Evolutionary conservation across 2,329 filamentous ascomycete genomes (phyloP), one percentile per base, ranked within the genome.

Genomic region (Pleochaeta shiraiana): DNA sequence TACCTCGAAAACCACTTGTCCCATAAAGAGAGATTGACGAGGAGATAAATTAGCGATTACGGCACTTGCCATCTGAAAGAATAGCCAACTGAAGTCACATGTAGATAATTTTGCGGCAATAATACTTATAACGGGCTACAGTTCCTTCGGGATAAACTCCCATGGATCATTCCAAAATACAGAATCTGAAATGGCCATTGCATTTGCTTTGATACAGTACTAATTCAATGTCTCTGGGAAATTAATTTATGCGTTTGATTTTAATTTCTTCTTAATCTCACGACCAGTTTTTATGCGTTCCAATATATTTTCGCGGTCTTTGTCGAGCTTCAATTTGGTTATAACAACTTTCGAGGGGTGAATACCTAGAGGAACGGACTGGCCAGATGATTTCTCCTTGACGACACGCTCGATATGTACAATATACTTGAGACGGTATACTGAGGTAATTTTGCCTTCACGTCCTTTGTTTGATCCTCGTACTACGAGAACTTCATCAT

Each of bases 291-390:
- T 85, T 81, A 88, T 90, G 79, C 89, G 85, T 80, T 89, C 88
- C 73, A 95, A 82, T 75, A 93, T 93, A 77, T 79, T 81, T 83
- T 93, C 88, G 72, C 89, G 87, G 80, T 95, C 88, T 86, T 93
- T 92, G 83, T 93, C 88, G 74, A 96, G 83, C 88, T 97, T 95
- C 78, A 97, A 84, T 85, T 96, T 96, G 81, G 87, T 95, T 82
- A 98, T 88, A 81, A 95, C 86, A 72, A 95, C 90, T 80, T 97
- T 97, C 80, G 88, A 95, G 74, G 93, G 87, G 80, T 92, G 88
- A 79, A 98, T 86, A 78, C 90, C 90, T 76, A 97, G 83, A 69
- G 92, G 92, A 65, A 97, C 91, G 76, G 85, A 88, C 83, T 96
- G 91, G 79, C 93, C 92, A 77, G 90, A 93, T 77, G 84, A 87